Evolutionary conservation across 306 rosid species (phyloP).

Genomic region (Lathyrus aphaca): DNA sequence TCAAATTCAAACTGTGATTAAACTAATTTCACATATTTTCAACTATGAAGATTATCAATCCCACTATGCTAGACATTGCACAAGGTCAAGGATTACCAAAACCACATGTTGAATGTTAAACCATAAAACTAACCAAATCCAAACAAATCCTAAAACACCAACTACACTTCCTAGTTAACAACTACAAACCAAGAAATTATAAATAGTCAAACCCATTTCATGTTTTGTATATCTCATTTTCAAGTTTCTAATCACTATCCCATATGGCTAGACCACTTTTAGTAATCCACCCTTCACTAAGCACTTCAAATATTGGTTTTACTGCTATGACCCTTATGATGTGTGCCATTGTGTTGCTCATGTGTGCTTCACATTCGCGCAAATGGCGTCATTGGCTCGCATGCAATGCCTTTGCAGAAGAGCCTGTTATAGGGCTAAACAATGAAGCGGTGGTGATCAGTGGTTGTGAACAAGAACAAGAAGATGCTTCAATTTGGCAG

Average conservation of each 20-base stretch:
- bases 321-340: constrained; percentile 53
- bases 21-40: too few species aligned
- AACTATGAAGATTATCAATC: background rate
- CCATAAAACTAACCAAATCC: constrained; percentile 18
- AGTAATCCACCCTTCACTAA: constrained; percentile 35
- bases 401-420: constrained; percentile 48
- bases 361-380: constrained; percentile 82
- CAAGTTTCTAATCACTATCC: constrained; percentile 2
- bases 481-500: constrained; percentile 70
- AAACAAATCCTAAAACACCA: constrained; percentile 60
- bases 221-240: constrained; percentile 29
- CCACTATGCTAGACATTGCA: constrained; percentile 18
- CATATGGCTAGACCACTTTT: constrained; percentile 70
- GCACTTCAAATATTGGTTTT: constrained; percentile 48
- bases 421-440: constrained; percentile 56
- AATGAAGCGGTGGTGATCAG: constrained; percentile 38
- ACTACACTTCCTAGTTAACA: constrained; percentile 44
- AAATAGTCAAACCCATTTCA: constrained; percentile 29
- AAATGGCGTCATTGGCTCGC: constrained; percentile 57
- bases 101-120: constrained; percentile 42
- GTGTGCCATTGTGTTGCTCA: constrained; percentile 64
- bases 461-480: constrained; percentile 43
- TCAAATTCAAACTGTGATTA: too few species aligned
- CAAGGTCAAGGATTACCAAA: constrained; percentile 49
- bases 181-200: constrained; percentile 3